Conservation (phyloP, 1,284 basidiomycete species). For the Peniophora sp. region DNA sequence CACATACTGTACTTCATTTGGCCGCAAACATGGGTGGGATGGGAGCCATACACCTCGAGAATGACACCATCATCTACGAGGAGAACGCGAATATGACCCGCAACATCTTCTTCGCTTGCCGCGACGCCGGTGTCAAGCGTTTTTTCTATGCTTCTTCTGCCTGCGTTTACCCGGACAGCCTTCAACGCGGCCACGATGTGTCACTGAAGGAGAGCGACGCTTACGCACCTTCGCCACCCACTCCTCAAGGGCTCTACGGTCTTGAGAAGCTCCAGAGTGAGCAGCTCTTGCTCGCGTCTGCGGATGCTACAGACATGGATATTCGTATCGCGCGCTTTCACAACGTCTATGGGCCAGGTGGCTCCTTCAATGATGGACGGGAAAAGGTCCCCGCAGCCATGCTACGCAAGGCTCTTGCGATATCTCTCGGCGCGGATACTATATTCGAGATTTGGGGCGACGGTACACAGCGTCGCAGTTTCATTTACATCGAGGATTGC, state of each 20-base stretch:
- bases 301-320: conserved; percentile 23
- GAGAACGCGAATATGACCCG: conserved; percentile 43
- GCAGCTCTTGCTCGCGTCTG: conserved; percentile 25
- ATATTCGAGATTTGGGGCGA: conserved; percentile 51
- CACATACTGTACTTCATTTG: conserved; percentile 43
- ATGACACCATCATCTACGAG: conserved; percentile 40
- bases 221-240: conserved; percentile 25
- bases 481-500: conserved; percentile 46
- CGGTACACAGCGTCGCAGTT: conserved; percentile 44
- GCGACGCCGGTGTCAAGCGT: conserved; percentile 26
- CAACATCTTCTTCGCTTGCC: conserved; percentile 35
- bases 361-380: conserved; percentile 42
- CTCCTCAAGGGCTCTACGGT: conserved; percentile 50
- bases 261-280: conserved; percentile 51
- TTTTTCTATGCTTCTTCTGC: conserved; percentile 55
- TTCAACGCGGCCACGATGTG: conserved; percentile 33
- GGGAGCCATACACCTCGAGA: conserved; percentile 46
- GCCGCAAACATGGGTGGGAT: conserved; percentile 57
- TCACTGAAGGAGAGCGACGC: conserved; percentile 39
- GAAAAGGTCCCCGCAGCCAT: conserved; percentile 56
- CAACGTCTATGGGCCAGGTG: conserved; percentile 49
- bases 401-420: conserved; percentile 41
- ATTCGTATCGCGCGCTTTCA: conserved; percentile 50
- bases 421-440: conserved; percentile 5
- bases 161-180: conserved; percentile 43